Conservation (phyloP, 1,284 basidiomycete species). For the Coniferiporia sulphurascens region DNA sequence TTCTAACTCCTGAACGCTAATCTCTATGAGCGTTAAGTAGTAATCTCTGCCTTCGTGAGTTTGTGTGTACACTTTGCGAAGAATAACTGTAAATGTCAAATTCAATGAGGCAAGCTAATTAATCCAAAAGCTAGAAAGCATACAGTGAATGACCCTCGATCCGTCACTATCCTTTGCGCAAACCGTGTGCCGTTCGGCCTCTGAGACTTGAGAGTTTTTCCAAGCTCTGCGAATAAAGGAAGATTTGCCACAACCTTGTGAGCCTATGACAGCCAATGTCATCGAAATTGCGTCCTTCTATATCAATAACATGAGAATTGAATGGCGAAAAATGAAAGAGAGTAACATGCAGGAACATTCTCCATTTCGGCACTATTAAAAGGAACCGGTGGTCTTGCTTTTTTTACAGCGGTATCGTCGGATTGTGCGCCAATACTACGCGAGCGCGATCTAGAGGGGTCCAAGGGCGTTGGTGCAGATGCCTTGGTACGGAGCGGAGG, state of each 20-base stretch:
- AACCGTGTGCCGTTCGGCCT: slow-evolving; percentile 29
- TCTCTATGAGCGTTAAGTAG: slow-evolving; percentile 14
- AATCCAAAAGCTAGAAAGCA: background rate
- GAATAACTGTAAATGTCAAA: slow-evolving; percentile 1
- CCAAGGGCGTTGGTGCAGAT: slow-evolving; percentile 12
- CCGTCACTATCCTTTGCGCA: slow-evolving; percentile 2
- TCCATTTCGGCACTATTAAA: slow-evolving; percentile 10
- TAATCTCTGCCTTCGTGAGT: slow-evolving; percentile 15
- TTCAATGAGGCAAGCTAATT: background rate
- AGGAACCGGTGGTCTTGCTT: slow-evolving; percentile 2
- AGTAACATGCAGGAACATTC: slow-evolving; percentile 5
- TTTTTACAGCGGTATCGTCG: slow-evolving; percentile 6
- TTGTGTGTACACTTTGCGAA: slow-evolving; percentile 14
- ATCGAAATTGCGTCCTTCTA: slow-evolving; percentile 26
- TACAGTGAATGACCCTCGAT: slow-evolving; percentile 14
- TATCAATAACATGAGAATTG: background rate
- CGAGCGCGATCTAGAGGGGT: slow-evolving; percentile 4
- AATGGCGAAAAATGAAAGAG: background rate
- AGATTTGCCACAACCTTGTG: slow-evolving; percentile 67
- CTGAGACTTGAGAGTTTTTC: slow-evolving; percentile 48
- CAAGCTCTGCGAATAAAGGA: slow-evolving; percentile 64
- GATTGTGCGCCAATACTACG: slow-evolving; percentile 13
- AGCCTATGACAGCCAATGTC: slow-evolving; percentile 62
- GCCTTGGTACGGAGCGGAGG: slow-evolving; percentile 11
- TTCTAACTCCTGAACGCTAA: slow-evolving; percentile 11